Evolutionary conservation across 306 rosid genomes (phyloP), one percentile per base, ranked within the genome.

Genomic region (Fagus sylvatica): DNA sequence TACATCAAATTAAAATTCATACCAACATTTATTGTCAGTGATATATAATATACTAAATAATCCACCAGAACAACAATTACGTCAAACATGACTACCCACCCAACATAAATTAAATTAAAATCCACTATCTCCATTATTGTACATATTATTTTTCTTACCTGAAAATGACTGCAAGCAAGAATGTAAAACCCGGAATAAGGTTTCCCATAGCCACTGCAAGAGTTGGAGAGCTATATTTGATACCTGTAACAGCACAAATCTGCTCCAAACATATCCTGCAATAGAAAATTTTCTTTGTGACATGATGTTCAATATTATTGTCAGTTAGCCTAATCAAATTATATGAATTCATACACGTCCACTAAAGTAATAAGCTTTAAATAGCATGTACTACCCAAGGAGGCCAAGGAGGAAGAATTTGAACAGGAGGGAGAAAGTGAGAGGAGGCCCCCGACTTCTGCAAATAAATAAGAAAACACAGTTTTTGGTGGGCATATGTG

Each of bases 251-350:
- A 71, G 73, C 82, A 84, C 51, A 15, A 2, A 69, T 75, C 56
- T 85, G 76, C 9, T 83, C 88, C 76, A 84, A 82, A 15, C 33
- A 34, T 76, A 64, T 87, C 86, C 84, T 84, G 88, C 85, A 81
- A 55, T 2, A 62, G 13, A 10, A 46, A 43, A 13, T 9, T 43
- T 43, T 43, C 2, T 42, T 10, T 43, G 28, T 46, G 28, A 46
- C 11, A 46, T 46, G 51, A 3, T 30, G 40, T 56, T 17, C 32
- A 30, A 56, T 2, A 57, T n/a, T 4, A 2, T 57, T 7, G 64
- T 57, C 64, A 57, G 10, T 16, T 57, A 57, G 91, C 32, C 97
- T 96, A 89, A 94, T 74, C 10, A 91, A 83, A 87, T 90, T 93
- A 57, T 93, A 92, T 70, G 88, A 87, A 77, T 91, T 78, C 80